A percentile compares a stretch with the other conserved stretches of the same genome.
Evolutionary conservation across 1,284 basidiomycete species (phyloP).

Genomic region (Fomitopsis betulina): DNA sequence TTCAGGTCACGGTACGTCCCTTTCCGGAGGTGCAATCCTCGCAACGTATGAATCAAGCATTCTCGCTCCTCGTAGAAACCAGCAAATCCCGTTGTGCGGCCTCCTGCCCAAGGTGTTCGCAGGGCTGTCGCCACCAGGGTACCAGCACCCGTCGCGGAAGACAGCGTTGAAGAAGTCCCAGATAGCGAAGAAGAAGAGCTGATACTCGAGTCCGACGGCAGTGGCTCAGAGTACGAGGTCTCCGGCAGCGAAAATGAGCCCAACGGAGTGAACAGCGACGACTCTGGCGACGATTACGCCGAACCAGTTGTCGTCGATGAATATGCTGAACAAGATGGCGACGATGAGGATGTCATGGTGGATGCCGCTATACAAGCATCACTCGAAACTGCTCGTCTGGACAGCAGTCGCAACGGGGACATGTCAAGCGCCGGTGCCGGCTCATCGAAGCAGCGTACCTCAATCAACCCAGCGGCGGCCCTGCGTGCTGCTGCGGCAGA

Average conservation of each 20-base stretch:
- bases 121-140: background rate
- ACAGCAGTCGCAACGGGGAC: constrained; percentile 26
- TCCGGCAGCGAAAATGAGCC: constrained; percentile 33
- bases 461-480: constrained; percentile 37
- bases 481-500: constrained; percentile 51
- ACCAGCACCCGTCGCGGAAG: constrained; percentile 16
- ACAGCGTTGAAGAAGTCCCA: constrained; percentile 24
- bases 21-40: background rate
- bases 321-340: constrained; percentile 26
- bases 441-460: constrained; percentile 27
- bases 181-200: constrained; percentile 34
- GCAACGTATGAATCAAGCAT: background rate
- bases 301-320: constrained; percentile 12
- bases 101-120: constrained; percentile 25
- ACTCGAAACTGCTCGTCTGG: constrained; percentile 33
- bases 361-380: constrained; percentile 54
- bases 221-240: constrained; percentile 54
- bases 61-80: background rate
- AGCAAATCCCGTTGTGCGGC: background rate
- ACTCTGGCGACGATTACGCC: constrained; percentile 7
- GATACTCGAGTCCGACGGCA: constrained; percentile 46
- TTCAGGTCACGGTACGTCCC: constrained; percentile 32
- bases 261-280: constrained; percentile 18
- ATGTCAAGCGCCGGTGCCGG: constrained; percentile 35
- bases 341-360: constrained; percentile 56